Conservation (phyloP, 2,329 filamentous ascomycete genomes). For the Graphilbum ipis-grandicollis region DNA sequence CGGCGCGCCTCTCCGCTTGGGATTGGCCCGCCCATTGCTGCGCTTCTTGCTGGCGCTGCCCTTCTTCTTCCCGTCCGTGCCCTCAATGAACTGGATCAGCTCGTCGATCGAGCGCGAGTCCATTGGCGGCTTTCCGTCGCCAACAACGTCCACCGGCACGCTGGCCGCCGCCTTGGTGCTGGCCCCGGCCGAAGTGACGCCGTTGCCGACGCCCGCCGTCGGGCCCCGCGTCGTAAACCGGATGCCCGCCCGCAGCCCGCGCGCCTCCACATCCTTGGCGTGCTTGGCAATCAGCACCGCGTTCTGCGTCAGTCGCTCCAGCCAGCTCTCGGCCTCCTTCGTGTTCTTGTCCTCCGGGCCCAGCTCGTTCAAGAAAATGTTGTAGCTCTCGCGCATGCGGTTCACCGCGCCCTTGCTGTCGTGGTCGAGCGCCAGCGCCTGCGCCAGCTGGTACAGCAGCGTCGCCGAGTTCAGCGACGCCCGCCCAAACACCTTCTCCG, state of each 20-base stretch:
- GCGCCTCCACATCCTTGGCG: constrained; percentile 67
- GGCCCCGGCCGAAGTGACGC: constrained; percentile 19
- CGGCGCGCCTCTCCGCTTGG: constrained; percentile 30
- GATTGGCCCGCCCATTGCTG: constrained; percentile 26
- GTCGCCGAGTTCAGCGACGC: constrained; percentile 87
- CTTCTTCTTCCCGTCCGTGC: constrained; percentile 36
- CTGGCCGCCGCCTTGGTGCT: constrained; percentile 19
- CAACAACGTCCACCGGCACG: constrained; percentile 14
- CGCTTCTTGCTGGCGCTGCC: constrained; percentile 23
- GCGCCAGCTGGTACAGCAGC: constrained; percentile 89
- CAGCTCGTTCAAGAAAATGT: constrained; percentile 77
- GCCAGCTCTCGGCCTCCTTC: constrained; percentile 92
- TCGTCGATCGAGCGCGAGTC: constrained; percentile 84
- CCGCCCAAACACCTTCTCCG: constrained; percentile 77
- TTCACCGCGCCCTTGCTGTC: constrained; percentile 82
- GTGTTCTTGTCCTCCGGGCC: constrained; percentile 91
- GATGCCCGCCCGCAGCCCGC: constrained; percentile 53
- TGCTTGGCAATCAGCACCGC: constrained; percentile 90
- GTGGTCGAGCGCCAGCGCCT: constrained; percentile 87
- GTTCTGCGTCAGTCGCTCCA: constrained; percentile 89
- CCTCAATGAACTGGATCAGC: constrained; percentile 86
- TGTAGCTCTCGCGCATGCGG: constrained; percentile 92
- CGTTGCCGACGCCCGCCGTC: constrained; percentile 36
- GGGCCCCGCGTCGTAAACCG: constrained; percentile 48
- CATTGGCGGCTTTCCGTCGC: constrained; percentile 24